Evolutionary conservation across 176 grass and related monocot genomes (phyloP).

Genomic region (Carex myosuroides): DNA sequence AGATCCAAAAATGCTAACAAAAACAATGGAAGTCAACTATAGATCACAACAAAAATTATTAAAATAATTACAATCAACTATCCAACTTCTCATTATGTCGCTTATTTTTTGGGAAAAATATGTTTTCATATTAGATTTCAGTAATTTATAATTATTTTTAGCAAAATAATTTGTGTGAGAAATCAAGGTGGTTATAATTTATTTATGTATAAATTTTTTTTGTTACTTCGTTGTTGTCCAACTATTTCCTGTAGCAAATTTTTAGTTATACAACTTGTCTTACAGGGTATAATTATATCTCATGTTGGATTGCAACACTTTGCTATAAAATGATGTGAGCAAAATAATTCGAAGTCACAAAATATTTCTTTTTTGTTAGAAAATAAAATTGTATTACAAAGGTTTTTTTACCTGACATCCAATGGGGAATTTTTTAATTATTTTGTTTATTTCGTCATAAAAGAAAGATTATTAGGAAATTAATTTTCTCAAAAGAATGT

Average conservation of each 20-base stretch:
- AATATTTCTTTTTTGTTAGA: not conserved
- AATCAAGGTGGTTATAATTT: not conserved
- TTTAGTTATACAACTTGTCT: not conserved
- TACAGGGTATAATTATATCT: not conserved
- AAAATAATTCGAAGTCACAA: not conserved
- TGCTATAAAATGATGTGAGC: not conserved
- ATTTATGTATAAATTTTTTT: not conserved
- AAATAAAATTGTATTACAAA: not conserved
- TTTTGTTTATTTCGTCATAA: not conserved
- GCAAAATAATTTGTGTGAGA: not conserved
- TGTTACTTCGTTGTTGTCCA: not conserved
- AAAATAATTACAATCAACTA: not conserved
- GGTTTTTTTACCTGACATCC: not conserved
- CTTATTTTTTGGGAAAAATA: not conserved
- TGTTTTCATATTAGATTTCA: not conserved
- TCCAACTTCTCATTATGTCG: not conserved
- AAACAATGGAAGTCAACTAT: constrained; percentile 16
- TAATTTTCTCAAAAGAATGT: not conserved
- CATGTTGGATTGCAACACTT: not conserved
- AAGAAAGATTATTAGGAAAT: not conserved
- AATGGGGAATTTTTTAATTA: not conserved
- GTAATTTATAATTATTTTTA: not conserved
- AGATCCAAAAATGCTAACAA: constrained; percentile 10
- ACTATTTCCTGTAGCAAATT: not conserved
- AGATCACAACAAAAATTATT: not conserved